phyloP scores from a whole-genome alignment of 75 land plant genomes.

The Pinus tabuliformis region DNA sequence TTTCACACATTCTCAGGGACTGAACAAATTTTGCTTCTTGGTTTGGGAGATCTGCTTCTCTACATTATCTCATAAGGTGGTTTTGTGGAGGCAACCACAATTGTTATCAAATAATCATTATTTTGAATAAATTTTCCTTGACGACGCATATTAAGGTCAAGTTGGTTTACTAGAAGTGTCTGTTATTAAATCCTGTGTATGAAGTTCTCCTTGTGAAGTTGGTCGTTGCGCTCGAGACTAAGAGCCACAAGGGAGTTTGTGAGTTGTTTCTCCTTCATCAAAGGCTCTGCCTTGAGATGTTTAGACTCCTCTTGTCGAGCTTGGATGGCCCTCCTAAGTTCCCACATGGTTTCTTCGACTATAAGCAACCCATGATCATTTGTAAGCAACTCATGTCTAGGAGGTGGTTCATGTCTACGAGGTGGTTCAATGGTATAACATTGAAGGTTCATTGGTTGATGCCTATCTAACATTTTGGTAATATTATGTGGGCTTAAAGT shows the following conservation, averaged over 20 bases:
- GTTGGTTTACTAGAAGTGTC: background rate
- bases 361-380: background rate
- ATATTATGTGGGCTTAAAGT: too few relatives aligned
- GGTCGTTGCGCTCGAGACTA: slow-evolving; percentile 38
- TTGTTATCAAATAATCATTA: too few relatives aligned
- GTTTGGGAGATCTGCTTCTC: too few relatives aligned
- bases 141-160: too few relatives aligned
- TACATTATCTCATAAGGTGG: too few relatives aligned
- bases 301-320: slow-evolving; percentile 40
- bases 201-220: slow-evolving; percentile 70
- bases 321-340: slow-evolving; percentile 49
- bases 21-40: too few relatives aligned
- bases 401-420: background rate
- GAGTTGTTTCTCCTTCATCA: slow-evolving; percentile 39
- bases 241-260: slow-evolving; percentile 16
- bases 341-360: slow-evolving; percentile 32
- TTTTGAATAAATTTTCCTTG: too few relatives aligned
- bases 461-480: background rate
- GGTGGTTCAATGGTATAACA: slow-evolving; percentile 33
- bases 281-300: background rate
- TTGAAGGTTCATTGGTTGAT: slow-evolving; percentile 21
- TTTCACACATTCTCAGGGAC: too few relatives aligned
- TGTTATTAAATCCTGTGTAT: slow-evolving; percentile 46
- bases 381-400: background rate
- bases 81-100: too few relatives aligned